These are phyloP conservation scores for Capronia coronata DNA, from an alignment of 2,329 filamentous ascomycete species.

Conservation along the genomic window DNA sequence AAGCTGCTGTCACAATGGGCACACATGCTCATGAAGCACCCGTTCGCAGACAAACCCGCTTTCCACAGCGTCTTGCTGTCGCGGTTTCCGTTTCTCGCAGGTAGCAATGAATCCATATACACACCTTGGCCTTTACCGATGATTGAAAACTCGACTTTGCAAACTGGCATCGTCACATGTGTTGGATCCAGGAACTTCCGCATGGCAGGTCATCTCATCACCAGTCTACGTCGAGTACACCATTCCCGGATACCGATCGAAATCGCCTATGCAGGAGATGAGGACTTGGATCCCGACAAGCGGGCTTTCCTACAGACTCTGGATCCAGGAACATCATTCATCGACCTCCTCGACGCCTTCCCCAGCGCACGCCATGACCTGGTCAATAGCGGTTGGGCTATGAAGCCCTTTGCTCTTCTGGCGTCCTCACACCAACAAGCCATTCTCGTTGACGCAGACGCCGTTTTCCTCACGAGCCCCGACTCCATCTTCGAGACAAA, in stretches of 20 bases:
- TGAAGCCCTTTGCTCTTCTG: constrained; percentile 26
- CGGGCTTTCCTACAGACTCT: neutral
- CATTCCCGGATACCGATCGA: neutral
- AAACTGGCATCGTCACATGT: neutral
- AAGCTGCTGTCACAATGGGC: neutral
- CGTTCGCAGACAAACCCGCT: neutral
- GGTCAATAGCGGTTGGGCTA: constrained; percentile 14
- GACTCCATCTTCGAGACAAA: constrained; percentile 17
- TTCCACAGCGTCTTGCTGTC: neutral
- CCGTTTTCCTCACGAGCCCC: constrained; percentile 19
- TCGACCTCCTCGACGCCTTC: constrained; percentile 20
- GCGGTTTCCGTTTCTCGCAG: neutral
- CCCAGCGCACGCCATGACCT: constrained; percentile 14
- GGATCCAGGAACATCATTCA: neutral
- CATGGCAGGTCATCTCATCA: neutral
- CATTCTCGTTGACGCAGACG: constrained; percentile 23
- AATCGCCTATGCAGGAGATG: constrained; percentile 1
- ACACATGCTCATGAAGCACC: neutral
- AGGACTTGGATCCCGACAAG: neutral
- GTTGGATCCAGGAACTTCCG: constrained; percentile 1
- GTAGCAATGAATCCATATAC: neutral
- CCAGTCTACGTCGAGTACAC: neutral
- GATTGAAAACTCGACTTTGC: neutral
- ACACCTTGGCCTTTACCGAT: neutral
- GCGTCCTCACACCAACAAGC: constrained; percentile 18